A percentile compares a stretch with the other conserved stretches of the same genome.
These are phyloP conservation scores for Sergeia podlipaevii DNA, from an alignment of 208 protist genomes.

Conservation along the genomic window DNA sequence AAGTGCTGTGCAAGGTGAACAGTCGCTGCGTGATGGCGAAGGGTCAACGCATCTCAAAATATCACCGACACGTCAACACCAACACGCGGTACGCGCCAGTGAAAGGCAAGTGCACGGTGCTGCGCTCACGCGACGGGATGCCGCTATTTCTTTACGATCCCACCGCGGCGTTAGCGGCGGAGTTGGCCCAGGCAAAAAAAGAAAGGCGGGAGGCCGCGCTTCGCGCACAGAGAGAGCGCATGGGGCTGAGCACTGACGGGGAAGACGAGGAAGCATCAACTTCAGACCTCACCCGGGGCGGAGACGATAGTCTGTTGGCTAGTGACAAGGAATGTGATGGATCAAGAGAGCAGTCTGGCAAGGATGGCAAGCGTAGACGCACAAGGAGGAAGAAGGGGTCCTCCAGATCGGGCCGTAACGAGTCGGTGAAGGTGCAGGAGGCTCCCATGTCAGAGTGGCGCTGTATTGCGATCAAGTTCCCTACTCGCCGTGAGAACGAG, in stretches of 20 bases:
- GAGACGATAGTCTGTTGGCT: neutral
- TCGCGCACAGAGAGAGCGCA: neutral
- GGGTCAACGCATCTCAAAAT: constrained; percentile 58
- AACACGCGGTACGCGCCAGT: constrained; percentile 49
- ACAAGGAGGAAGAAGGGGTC: constrained; percentile 9
- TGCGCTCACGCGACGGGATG: constrained; percentile 31
- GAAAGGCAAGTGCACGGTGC: constrained; percentile 61
- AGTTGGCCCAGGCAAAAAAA: constrained; percentile 3
- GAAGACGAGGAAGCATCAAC: neutral
- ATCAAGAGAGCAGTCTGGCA: too few species aligned
- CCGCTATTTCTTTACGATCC: constrained; percentile 69
- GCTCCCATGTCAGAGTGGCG: constrained; percentile 37
- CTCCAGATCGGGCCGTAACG: neutral
- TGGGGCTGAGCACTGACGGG: neutral
- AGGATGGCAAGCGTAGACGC: too few species aligned
- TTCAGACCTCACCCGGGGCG: neutral
- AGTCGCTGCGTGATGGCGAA: constrained; percentile 32
- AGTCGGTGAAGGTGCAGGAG: constrained; percentile 2
- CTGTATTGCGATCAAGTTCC: constrained; percentile 72
- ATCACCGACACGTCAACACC: constrained; percentile 68
- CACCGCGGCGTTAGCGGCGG: constrained; percentile 19
- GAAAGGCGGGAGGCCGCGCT: neutral
- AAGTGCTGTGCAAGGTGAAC: constrained; percentile 73
- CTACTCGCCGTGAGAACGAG: constrained; percentile 70
- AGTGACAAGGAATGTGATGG: too few species aligned